Conservation (phyloP, 2,329 filamentous ascomycete genomes). For the Rhytidhysteron rufulum region DNA sequence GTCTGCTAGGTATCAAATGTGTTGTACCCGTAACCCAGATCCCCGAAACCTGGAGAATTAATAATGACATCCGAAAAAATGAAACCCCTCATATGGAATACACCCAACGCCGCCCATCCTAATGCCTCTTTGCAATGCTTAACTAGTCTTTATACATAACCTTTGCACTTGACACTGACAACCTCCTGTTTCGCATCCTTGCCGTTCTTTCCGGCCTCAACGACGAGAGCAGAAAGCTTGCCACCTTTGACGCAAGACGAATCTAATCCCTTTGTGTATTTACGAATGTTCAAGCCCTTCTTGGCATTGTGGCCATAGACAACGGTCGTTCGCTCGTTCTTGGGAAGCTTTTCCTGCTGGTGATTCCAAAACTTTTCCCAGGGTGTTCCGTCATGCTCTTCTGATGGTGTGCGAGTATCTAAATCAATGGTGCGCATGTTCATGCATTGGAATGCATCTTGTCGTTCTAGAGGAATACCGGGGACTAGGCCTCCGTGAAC, state of each 20-base stretch:
- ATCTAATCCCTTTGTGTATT: slow-evolving; percentile 81
- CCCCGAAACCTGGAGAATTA: no score
- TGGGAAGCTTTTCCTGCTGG: slow-evolving; percentile 30
- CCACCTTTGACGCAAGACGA: slow-evolving; percentile 76
- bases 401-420: slow-evolving; percentile 55
- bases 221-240: slow-evolving; percentile 70
- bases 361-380: slow-evolving; percentile 64
- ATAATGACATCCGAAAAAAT: no score
- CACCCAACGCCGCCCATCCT: no score
- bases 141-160: no score
- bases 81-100: no score
- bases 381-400: slow-evolving; percentile 51
- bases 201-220: slow-evolving; percentile 52
- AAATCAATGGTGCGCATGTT: slow-evolving; percentile 81
- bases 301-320: slow-evolving; percentile 86
- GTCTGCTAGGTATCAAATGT: no score
- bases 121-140: no score
- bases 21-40: no score
- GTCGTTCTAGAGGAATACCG: slow-evolving; percentile 63
- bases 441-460: slow-evolving; percentile 80
- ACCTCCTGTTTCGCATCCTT: slow-evolving; percentile 16
- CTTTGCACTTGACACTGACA: slow-evolving; percentile 41
- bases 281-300: slow-evolving; percentile 61
- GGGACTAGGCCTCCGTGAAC: slow-evolving; percentile 87
- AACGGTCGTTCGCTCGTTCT: slow-evolving; percentile 56